Evolutionary conservation across 805 yeast genomes (phyloP).

Genomic region (Candida namnaoensis): DNA sequence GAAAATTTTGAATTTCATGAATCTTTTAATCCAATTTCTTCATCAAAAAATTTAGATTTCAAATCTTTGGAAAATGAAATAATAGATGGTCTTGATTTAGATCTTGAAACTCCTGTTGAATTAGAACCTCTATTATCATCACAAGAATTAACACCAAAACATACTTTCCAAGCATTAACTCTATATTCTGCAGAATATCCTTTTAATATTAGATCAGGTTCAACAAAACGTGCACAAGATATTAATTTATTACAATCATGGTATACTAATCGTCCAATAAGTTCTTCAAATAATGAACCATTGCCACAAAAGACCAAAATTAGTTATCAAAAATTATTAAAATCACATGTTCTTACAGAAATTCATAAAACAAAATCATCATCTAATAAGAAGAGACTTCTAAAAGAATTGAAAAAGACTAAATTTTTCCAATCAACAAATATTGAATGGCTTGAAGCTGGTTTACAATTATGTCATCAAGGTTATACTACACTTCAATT

Average conservation of each 20-base stretch:
- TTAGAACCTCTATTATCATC: conserved; percentile 41
- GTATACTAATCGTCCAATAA: conserved; percentile 65
- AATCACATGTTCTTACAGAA: conserved; percentile 63
- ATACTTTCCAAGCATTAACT: conserved; percentile 47
- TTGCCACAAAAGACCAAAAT: conserved; percentile 73
- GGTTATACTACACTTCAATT: conserved; percentile 91
- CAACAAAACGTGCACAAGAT: conserved; percentile 77
- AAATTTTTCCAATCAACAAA: conserved; percentile 87
- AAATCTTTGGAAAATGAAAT: conserved; percentile 1
- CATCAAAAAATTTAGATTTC: conserved; percentile 15
- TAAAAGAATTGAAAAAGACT: conserved; percentile 64
- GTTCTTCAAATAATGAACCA: conserved; percentile 19
- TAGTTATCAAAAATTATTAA: conserved; percentile 85
- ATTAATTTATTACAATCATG: conserved; percentile 77
- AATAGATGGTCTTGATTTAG: too few species aligned
- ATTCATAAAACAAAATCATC: conserved; percentile 41
- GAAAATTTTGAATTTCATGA: conserved; percentile 47
- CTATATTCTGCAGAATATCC: conserved; percentile 84
- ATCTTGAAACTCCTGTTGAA: conserved; percentile 3
- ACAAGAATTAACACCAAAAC: conserved; percentile 34
- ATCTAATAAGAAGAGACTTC: conserved; percentile 43
- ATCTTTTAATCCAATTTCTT: conserved; percentile 46
- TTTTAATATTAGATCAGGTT: conserved; percentile 67
- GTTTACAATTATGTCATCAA: conserved; percentile 85
- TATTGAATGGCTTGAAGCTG: conserved; percentile 98